Conservation (phyloP, 768 basidiomycete genomes). For the Cantharellus cinnabarinus region DNA sequence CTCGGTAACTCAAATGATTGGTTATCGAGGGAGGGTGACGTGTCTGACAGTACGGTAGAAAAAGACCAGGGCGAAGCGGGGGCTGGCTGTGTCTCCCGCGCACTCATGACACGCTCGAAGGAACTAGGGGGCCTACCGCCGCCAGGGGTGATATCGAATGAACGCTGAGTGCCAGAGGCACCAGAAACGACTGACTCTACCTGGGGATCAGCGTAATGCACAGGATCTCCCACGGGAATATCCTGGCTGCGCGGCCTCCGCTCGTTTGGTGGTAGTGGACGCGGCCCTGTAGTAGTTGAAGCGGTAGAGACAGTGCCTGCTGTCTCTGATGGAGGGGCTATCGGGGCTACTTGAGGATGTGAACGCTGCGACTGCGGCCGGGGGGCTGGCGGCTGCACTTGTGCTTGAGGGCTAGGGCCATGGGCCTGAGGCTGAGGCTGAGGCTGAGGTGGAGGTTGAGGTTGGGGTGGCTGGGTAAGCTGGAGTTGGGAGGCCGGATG, state of each 20-base stretch:
- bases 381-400: neutral
- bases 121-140: neutral
- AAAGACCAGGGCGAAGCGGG: neutral
- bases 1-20: neutral
- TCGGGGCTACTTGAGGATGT: neutral
- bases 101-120: no score
- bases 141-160: neutral
- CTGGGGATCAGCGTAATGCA: no score
- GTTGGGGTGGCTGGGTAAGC: no score
- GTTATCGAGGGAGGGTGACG: neutral
- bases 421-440: neutral
- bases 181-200: no score
- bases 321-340: neutral
- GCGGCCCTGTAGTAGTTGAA: no score
- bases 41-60: neutral
- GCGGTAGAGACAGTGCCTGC: no score
- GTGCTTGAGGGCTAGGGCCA: neutral
- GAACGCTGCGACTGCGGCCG: neutral
- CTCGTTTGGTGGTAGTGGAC: no score
- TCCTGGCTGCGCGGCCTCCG: no score
- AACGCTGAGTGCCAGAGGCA: neutral
- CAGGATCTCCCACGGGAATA: no score
- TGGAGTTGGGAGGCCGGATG: no score
- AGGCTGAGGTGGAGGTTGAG: no score
- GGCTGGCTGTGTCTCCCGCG: no score